Conservation (phyloP, 768 basidiomycete genomes). For the Psilocybe cyanescens region DNA sequence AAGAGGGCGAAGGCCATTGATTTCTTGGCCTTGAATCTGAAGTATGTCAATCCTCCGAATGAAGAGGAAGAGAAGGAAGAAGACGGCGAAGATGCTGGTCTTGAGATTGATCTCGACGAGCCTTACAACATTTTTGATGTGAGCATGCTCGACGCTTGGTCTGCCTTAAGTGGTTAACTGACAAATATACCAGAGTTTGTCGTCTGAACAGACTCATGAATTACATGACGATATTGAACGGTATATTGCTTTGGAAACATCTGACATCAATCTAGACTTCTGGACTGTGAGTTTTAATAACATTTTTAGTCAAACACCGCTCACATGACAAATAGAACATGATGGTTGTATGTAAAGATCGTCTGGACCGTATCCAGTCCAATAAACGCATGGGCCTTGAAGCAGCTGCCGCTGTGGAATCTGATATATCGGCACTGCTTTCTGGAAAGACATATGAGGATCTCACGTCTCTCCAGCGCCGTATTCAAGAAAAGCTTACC, state of each 20-base stretch:
- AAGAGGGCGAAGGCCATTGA: conserved; percentile 99
- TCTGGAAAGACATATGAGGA: conserved; percentile 88
- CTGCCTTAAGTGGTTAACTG: conserved; percentile 8
- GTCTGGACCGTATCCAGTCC: conserved; percentile 73
- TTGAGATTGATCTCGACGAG: conserved; percentile 98
- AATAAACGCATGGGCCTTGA: conserved; percentile 68
- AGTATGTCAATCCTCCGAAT: conserved; percentile 78
- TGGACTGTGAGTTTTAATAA: conserved; percentile 75
- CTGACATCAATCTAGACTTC: conserved; percentile 89
- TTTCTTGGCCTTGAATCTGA: conserved; percentile 93
- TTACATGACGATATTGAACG: conserved; percentile 93
- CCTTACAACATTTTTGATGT: conserved; percentile 98
- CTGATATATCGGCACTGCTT: conserved; percentile 80
- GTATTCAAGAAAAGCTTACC: conserved; percentile 84
- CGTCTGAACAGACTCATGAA: conserved; percentile 87
- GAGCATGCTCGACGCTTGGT: conserved; percentile 31
- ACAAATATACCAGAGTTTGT: conserved; percentile 65
- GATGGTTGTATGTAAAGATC: conserved; percentile 96
- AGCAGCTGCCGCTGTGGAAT: conserved; percentile 80
- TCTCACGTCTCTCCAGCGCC: conserved; percentile 78
- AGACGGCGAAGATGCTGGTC: conserved; percentile 76
- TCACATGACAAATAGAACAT: conserved; percentile 66
- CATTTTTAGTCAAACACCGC: neutral
- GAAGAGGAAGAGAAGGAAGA: conserved; percentile 64
- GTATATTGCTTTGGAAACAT: conserved; percentile 86